Percentiles rank a stretch among this genome's conserved stretches.
These are phyloP conservation scores for Apiospora marii DNA, from an alignment of 2,329 filamentous ascomycete species.

Conservation along the genomic window DNA sequence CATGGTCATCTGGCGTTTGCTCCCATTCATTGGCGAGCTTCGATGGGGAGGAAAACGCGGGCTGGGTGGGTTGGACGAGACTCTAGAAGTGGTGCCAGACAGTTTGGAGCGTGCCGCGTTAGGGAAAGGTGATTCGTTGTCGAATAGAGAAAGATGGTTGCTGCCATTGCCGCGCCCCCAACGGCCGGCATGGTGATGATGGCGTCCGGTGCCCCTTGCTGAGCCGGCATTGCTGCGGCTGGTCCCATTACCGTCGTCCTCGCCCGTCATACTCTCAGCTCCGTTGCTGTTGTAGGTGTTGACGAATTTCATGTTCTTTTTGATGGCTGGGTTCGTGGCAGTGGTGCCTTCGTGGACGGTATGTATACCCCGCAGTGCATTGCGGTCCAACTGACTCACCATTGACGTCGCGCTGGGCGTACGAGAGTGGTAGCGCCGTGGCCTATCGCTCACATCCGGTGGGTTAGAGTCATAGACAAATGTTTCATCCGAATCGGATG, in stretches of 20 bases:
- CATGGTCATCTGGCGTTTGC: slow-evolving; percentile 65
- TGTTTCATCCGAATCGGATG: slow-evolving; percentile 96
- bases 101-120: slow-evolving; percentile 71
- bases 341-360: slow-evolving; percentile 68
- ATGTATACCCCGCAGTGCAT: slow-evolving; percentile 68
- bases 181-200: slow-evolving; percentile 78
- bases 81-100: slow-evolving; percentile 61
- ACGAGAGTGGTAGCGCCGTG: slow-evolving; percentile 86
- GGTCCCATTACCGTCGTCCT: slow-evolving; percentile 72
- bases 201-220: slow-evolving; percentile 71
- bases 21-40: slow-evolving; percentile 39
- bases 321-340: slow-evolving; percentile 62
- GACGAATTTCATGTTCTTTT: slow-evolving; percentile 96
- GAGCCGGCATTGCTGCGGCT: slow-evolving; percentile 68
- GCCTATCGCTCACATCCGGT: slow-evolving; percentile 68
- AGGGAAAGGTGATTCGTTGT: slow-evolving; percentile 81
- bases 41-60: slow-evolving; percentile 59
- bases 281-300: slow-evolving; percentile 75
- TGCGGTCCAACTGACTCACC: slow-evolving; percentile 72
- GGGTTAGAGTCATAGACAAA: slow-evolving; percentile 99
- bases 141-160: slow-evolving; percentile 76
- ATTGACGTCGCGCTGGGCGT: slow-evolving; percentile 93
- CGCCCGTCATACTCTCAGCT: slow-evolving; percentile 62
- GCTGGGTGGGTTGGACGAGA: slow-evolving; percentile 74
- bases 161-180: slow-evolving; percentile 74